Percentiles rank a stretch among this genome's conserved stretches.
Evolutionary conservation across 441 rosid genomes (phyloP).

Genomic region (Aleurites moluccanus): DNA sequence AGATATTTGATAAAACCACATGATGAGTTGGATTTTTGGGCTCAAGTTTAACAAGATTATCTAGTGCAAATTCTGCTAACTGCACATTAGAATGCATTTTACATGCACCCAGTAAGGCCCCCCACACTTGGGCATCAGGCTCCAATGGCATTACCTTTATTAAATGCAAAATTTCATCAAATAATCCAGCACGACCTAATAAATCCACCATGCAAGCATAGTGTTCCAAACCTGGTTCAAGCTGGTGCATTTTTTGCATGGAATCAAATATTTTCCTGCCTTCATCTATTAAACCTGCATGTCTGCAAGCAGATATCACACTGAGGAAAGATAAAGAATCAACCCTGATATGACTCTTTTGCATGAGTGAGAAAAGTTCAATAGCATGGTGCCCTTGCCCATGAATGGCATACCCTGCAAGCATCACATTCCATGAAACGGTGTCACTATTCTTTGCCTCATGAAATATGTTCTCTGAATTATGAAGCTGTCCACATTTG

Average conservation of each 20-base stretch:
- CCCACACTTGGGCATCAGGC: slow-evolving; percentile 66
- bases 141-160: slow-evolving; percentile 42
- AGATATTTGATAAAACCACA: slow-evolving; percentile 35
- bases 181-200: slow-evolving; percentile 76
- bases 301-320: slow-evolving; percentile 77
- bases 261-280: slow-evolving; percentile 55
- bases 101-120: slow-evolving; percentile 86
- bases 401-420: slow-evolving; percentile 55
- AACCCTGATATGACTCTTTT: slow-evolving; percentile 32
- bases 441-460: slow-evolving; percentile 47
- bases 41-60: slow-evolving; percentile 48
- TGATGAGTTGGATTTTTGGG: slow-evolving; percentile 49
- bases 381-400: slow-evolving; percentile 57
- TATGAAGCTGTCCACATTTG: slow-evolving; percentile 54
- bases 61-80: slow-evolving; percentile 41
- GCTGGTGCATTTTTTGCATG: slow-evolving; percentile 46
- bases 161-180: slow-evolving; percentile 53
- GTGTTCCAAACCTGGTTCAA: slow-evolving; percentile 65
- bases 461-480: slow-evolving; percentile 37
- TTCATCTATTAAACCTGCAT: slow-evolving; percentile 58
- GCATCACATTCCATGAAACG: slow-evolving; percentile 59
- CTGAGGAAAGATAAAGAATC: slow-evolving; percentile 41
- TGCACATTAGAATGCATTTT: slow-evolving; percentile 59
- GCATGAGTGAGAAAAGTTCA: slow-evolving; percentile 57
- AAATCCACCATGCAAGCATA: slow-evolving; percentile 78